Conservation (phyloP, 805 yeast species). For the Starmerella apicola region DNA sequence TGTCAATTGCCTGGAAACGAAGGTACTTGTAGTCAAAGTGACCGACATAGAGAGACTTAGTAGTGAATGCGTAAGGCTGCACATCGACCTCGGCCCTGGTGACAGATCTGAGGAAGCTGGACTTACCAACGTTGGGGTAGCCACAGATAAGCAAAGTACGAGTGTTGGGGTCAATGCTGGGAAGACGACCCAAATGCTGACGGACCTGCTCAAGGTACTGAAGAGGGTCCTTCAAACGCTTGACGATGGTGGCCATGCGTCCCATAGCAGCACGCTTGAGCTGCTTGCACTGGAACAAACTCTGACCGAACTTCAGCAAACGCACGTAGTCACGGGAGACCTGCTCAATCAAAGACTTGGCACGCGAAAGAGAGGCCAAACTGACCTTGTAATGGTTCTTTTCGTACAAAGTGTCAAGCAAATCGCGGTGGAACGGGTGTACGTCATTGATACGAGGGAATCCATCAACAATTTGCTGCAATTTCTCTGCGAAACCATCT, state of each 20-base stretch:
- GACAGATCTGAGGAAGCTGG: conserved; percentile 82
- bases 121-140: conserved; percentile 98
- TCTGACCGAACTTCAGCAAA: conserved; percentile 91
- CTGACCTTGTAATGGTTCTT: conserved; percentile 97
- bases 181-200: conserved; percentile 97
- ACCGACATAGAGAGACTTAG: conserved; percentile 93
- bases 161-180: conserved; percentile 96
- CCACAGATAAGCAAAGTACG: conserved; percentile 96
- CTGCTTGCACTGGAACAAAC: conserved; percentile 96
- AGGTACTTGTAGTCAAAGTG: conserved; percentile 97
- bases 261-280: conserved; percentile 97
- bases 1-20: conserved; percentile 97
- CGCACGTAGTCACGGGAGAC: conserved; percentile 92
- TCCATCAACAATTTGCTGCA: conserved; percentile 69
- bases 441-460: conserved; percentile 96
- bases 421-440: conserved; percentile 96
- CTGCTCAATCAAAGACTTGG: conserved; percentile 88
- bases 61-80: conserved; percentile 98
- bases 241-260: conserved; percentile 97
- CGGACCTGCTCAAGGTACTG: conserved; percentile 94
- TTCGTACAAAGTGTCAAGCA: conserved; percentile 95
- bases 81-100: conserved; percentile 98
- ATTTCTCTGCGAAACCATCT: conserved; percentile 90
- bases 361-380: conserved; percentile 84
- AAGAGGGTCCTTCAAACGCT: conserved; percentile 89